phyloP scores from a whole-genome alignment of 75 land plant species.

The Chamaecyparis obtusa region DNA sequence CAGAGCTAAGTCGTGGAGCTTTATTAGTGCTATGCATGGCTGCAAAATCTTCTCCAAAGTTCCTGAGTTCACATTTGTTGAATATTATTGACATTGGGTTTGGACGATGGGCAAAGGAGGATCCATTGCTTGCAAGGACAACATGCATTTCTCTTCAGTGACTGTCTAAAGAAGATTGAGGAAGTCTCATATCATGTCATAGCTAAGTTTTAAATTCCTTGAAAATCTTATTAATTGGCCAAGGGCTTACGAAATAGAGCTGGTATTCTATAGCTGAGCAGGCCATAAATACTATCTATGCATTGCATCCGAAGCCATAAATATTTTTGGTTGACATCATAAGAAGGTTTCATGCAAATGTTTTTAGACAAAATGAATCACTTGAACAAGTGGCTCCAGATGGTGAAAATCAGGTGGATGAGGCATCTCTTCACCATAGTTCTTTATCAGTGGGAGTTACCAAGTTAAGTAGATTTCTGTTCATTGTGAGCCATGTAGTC shows the following conservation, averaged over 20 bases:
- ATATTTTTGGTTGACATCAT: conserved; percentile 57
- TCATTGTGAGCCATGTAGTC: conserved; percentile 74
- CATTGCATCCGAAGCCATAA: conserved; percentile 90
- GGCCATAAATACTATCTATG: conserved; percentile 82
- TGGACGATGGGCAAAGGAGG: conserved; percentile 97
- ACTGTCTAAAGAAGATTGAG: conserved; percentile 66
- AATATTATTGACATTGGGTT: conserved; percentile 98
- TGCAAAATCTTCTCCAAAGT: conserved; percentile 65
- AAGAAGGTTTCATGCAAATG: conserved; percentile 43
- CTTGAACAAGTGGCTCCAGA: conserved; percentile 7
- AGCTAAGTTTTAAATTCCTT: conserved; percentile 71
- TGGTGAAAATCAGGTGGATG: conserved; percentile 10
- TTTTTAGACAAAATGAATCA: conserved; percentile 31
- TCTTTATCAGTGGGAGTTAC: conserved; percentile 33
- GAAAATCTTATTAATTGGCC: conserved; percentile 56
- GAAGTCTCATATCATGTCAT: conserved; percentile 35
- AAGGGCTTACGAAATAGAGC: conserved; percentile 70
- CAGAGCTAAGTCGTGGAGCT: conserved; percentile 94
- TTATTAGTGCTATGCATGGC: conserved; percentile 89
- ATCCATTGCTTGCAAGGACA: conserved; percentile 91
- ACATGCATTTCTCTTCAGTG: conserved; percentile 91
- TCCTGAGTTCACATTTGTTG: conserved; percentile 74
- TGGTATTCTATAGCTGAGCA: conserved; percentile 96
- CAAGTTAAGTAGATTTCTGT: conserved; percentile 79
- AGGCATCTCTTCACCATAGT: background rate